phyloP scores from a whole-genome alignment of 176 grass and related monocot species.

The Rhynchospora tenuis region DNA sequence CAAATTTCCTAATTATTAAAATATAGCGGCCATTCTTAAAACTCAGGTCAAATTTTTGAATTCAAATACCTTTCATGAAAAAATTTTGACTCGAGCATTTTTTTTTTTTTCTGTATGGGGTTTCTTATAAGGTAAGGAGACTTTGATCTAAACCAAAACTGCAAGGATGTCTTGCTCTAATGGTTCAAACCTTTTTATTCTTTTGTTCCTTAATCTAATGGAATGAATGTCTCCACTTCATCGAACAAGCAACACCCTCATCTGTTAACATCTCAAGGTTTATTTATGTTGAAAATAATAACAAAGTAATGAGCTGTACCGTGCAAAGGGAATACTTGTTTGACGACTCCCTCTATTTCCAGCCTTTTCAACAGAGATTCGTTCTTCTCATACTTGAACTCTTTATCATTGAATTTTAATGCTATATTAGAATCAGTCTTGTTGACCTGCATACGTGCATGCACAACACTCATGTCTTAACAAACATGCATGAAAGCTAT shows the following conservation, averaged over 20 bases:
- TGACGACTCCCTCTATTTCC: constrained; percentile 84
- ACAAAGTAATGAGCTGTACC: constrained; percentile 35
- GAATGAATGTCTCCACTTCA: neutral
- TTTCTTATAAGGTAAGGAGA: too few species aligned
- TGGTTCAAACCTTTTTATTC: too few species aligned
- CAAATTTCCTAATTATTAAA: constrained; percentile 14
- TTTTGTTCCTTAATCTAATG: too few species aligned
- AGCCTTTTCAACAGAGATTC: constrained; percentile 66
- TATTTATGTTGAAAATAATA: constrained; percentile 1
- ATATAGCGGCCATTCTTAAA: constrained; percentile 1
- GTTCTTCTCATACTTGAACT: constrained; percentile 43
- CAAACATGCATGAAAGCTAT: constrained; percentile 8
- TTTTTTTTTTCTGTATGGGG: too few species aligned
- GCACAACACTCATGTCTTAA: constrained; percentile 30
- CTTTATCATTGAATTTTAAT: constrained; percentile 60
- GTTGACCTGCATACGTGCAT: constrained; percentile 64
- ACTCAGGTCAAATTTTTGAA: neutral
- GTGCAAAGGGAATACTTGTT: constrained; percentile 87
- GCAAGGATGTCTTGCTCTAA: too few species aligned
- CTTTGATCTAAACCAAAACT: too few species aligned
- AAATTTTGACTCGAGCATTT: too few species aligned
- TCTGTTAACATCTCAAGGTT: neutral
- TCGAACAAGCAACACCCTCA: neutral
- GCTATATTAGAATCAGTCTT: constrained; percentile 47
- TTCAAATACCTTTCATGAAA: too few species aligned